These are phyloP conservation scores for Aegilops bicornis DNA, from an alignment of 176 grass and related monocot species.

Conservation along the genomic window DNA sequence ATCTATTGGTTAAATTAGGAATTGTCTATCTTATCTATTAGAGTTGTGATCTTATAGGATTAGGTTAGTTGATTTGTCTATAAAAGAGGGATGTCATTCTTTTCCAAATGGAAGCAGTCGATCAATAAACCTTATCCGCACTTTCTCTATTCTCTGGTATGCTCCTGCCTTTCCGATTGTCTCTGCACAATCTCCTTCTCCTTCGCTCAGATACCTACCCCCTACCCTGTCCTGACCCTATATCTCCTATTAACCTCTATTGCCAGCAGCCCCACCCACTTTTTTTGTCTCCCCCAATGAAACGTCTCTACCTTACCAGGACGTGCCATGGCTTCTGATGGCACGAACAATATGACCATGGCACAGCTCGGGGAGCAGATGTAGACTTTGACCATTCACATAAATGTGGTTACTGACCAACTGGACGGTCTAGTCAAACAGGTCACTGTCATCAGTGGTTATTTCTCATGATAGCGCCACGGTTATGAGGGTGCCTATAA, in stretches of 20 bases:
- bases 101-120: background rate
- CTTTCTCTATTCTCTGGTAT: background rate
- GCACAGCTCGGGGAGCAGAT: background rate
- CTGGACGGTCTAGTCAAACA: background rate
- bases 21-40: background rate
- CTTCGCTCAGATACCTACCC: background rate
- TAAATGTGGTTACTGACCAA: constrained; percentile 1
- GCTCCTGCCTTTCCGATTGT: constrained; percentile 1
- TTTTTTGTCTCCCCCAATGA: background rate
- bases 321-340: background rate
- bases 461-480: background rate
- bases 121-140: background rate
- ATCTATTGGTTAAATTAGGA: background rate
- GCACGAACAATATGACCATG: background rate
- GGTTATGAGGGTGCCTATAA: background rate
- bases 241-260: background rate
- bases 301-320: background rate
- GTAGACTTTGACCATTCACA: constrained; percentile 9
- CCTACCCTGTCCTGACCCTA: background rate
- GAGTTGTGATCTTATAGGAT: background rate
- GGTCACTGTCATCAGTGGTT: background rate
- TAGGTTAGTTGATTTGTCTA: constrained; percentile 1
- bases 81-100: background rate
- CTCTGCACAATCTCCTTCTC: background rate
- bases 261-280: background rate